phyloP scores from a whole-genome alignment of 2,329 filamentous ascomycete species.

The Scortechinia acanthostroma region DNA sequence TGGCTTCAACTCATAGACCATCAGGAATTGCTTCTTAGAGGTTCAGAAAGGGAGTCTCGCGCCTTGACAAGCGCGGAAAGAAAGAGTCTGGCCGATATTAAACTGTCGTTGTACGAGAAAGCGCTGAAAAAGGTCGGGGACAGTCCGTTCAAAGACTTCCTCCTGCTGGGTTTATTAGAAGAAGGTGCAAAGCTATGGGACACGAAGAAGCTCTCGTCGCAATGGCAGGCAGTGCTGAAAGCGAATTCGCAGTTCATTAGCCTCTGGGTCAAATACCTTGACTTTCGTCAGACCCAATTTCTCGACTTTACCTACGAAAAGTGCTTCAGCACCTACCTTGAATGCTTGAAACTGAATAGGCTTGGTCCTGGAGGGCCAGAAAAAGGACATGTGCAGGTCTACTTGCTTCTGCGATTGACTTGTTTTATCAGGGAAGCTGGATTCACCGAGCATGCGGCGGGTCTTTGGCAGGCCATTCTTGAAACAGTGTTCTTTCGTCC shows the following conservation, averaged over 20 bases:
- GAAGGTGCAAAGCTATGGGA: slow-evolving; percentile 45
- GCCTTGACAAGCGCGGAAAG: slow-evolving; percentile 31
- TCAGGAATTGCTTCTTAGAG: slow-evolving; percentile 36
- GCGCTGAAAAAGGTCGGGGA: slow-evolving; percentile 34
- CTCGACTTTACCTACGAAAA: slow-evolving; percentile 39
- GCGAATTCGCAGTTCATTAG: slow-evolving; percentile 30
- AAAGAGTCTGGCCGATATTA: slow-evolving; percentile 41
- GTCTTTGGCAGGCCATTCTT: slow-evolving; percentile 48
- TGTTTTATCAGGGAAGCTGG: slow-evolving; percentile 44
- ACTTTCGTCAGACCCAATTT: slow-evolving; percentile 43
- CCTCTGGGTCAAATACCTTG: slow-evolving; percentile 46
- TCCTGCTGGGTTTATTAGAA: slow-evolving; percentile 39
- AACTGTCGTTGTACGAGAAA: slow-evolving; percentile 44
- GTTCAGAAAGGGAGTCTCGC: slow-evolving; percentile 13
- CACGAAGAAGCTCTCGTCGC: slow-evolving; percentile 28
- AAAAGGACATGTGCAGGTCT: slow-evolving; percentile 22
- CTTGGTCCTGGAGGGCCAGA: neutral
- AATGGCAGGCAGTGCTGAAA: slow-evolving; percentile 38
- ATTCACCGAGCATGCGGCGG: slow-evolving; percentile 45
- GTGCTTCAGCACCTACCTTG: slow-evolving; percentile 32
- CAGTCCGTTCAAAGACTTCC: slow-evolving; percentile 24
- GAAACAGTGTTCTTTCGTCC: slow-evolving; percentile 41
- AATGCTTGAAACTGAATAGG: neutral
- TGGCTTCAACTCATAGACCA: slow-evolving; percentile 47
- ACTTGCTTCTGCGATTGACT: slow-evolving; percentile 46